A percentile compares a stretch with the other conserved stretches of the same genome.
Conservation (phyloP, 345 rosid species). For the Syzygium aromaticum region DNA sequence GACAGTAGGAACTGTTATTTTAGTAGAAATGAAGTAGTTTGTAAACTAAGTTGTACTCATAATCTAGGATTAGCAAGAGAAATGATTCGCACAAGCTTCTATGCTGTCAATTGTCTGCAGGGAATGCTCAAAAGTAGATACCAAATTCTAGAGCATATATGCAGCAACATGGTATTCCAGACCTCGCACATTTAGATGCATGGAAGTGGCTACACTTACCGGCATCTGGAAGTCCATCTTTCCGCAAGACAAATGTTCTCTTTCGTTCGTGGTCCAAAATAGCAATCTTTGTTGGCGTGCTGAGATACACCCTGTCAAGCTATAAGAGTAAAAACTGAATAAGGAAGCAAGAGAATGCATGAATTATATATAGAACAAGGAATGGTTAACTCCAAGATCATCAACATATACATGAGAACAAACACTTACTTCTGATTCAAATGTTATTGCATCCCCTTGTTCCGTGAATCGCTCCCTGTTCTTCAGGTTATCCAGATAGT, state of each 20-base stretch:
- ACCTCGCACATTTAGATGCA: neutral
- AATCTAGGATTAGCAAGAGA: neutral
- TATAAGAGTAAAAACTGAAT: neutral
- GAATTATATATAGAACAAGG: neutral
- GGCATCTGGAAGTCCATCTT: slow-evolving; percentile 69
- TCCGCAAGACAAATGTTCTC: slow-evolving; percentile 48
- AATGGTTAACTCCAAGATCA: neutral
- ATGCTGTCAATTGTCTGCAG: neutral
- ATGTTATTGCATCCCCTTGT: slow-evolving; percentile 58
- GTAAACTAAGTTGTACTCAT: neutral
- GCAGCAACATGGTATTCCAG: neutral
- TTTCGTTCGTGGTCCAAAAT: slow-evolving; percentile 56
- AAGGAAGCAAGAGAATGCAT: neutral
- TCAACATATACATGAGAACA: neutral
- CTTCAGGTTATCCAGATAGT: slow-evolving; percentile 47
- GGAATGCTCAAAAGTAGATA: neutral
- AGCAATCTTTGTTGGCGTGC: slow-evolving; percentile 53
- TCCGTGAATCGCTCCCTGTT: slow-evolving; percentile 48
- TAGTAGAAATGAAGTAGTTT: neutral
- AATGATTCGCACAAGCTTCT: neutral
- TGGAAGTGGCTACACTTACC: slow-evolving; percentile 19
- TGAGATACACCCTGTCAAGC: slow-evolving; percentile 46
- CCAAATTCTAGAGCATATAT: neutral
- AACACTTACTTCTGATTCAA: slow-evolving; percentile 49
- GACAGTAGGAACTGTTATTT: neutral